A percentile compares a stretch with the other conserved stretches of the same genome.
Conservation (phyloP, 345 rosid species). For the Lepidium africanum region DNA sequence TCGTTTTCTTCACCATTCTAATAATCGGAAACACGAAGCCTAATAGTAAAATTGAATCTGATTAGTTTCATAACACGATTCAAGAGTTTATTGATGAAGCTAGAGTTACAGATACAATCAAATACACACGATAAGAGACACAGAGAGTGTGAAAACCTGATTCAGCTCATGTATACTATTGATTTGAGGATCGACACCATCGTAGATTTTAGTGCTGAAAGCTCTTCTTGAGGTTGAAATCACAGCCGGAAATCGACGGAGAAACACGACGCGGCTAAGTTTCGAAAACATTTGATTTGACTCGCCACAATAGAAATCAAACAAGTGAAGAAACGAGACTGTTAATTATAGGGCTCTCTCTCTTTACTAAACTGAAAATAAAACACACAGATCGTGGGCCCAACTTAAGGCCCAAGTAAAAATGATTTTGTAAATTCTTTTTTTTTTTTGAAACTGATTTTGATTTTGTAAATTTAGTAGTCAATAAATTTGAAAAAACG, state of each 20-base stretch:
- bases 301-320: not conserved
- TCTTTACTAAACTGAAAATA: not conserved
- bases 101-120: not conserved
- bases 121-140: not conserved
- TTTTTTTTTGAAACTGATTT: too few species aligned
- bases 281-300: not conserved
- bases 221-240: slow-evolving; percentile 30
- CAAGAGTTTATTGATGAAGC: not conserved
- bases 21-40: not conserved
- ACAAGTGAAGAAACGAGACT: not conserved
- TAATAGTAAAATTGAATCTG: not conserved
- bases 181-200: slow-evolving; percentile 18
- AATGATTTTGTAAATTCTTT: too few species aligned
- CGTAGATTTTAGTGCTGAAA: slow-evolving; percentile 24
- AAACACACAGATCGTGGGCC: not conserved
- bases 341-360: not conserved
- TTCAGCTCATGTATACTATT: slow-evolving; percentile 40
- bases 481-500: too few species aligned
- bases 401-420: too few species aligned
- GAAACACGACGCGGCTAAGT: slow-evolving; percentile 32
- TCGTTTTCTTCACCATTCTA: not conserved
- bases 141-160: slow-evolving; percentile 33
- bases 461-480: too few species aligned
- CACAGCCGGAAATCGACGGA: slow-evolving; percentile 31
- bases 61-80: not conserved